Conservation (phyloP, 495 filamentous ascomycete species). For the Echria macrotheca region DNA sequence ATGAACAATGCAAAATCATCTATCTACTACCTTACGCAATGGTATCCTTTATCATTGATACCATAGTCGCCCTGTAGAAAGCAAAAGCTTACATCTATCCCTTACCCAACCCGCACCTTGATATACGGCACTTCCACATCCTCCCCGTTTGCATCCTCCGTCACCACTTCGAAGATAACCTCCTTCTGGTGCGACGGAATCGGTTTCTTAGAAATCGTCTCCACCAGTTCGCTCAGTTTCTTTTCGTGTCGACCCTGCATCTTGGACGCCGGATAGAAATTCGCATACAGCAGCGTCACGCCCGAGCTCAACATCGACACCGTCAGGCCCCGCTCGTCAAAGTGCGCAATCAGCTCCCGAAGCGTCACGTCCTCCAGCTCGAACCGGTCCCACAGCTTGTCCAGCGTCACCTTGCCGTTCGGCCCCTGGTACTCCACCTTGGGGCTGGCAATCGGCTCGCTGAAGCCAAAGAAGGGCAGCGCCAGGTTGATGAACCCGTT, state of each 20-base stretch:
- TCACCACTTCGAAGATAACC: constrained; percentile 92
- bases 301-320: constrained; percentile 95
- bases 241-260: constrained; percentile 63
- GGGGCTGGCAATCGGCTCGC: constrained; percentile 86
- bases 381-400: constrained; percentile 98
- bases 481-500: constrained; percentile 98
- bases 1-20: too few species aligned
- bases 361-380: constrained; percentile 84
- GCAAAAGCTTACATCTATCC: too few species aligned
- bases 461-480: constrained; percentile 96
- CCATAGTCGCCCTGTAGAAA: too few species aligned
- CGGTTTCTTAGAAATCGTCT: constrained; percentile 83
- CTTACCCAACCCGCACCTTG: too few species aligned
- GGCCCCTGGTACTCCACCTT: constrained; percentile 81
- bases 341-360: constrained; percentile 73
- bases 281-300: constrained; percentile 91
- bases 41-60: too few species aligned
- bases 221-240: constrained; percentile 77
- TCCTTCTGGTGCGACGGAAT: constrained; percentile 90
- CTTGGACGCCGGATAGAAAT: constrained; percentile 87
- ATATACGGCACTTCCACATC: constrained; percentile 98
- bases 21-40: too few species aligned
- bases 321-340: constrained; percentile 70
- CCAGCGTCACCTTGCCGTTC: constrained; percentile 73
- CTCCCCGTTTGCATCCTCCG: constrained; percentile 82